Evolutionary conservation across 192 early-diverging fungal species (phyloP).

Genomic region (Coemansia sp.): DNA sequence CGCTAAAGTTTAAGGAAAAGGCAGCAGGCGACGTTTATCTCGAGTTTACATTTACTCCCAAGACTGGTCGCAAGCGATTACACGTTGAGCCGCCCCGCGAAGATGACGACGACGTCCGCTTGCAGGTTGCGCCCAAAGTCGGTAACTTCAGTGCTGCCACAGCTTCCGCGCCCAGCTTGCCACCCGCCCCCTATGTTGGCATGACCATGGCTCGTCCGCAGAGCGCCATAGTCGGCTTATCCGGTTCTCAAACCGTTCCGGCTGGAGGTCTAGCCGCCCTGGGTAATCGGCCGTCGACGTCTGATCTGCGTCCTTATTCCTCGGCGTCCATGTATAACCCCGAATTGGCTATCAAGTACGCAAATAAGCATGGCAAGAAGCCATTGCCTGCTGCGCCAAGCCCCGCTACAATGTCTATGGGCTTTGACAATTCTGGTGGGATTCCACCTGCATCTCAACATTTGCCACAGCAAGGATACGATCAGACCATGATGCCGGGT

Average conservation of each 20-base stretch:
- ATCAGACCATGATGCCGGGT: conserved; percentile 51
- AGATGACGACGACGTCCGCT: conserved; percentile 20
- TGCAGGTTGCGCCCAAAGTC: conserved; percentile 23
- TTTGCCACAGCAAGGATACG: conserved; percentile 17
- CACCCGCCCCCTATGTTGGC: conserved; percentile 5
- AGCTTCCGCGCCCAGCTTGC: conserved; percentile 32
- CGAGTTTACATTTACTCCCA: conserved; percentile 53
- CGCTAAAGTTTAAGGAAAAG: conserved; percentile 48
- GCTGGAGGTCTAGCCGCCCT: neutral
- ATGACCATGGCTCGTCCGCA: conserved; percentile 7
- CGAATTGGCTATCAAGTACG: conserved; percentile 50
- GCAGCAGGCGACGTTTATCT: conserved; percentile 51
- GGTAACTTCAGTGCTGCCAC: conserved; percentile 11
- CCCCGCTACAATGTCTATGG: neutral
- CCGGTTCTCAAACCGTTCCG: conserved; percentile 3
- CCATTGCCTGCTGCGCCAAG: conserved; percentile 43
- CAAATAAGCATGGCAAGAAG: conserved; percentile 53
- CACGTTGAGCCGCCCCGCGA: conserved; percentile 10
- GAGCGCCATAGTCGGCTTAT: neutral
- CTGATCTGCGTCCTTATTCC: conserved; percentile 54
- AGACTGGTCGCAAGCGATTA: conserved; percentile 33
- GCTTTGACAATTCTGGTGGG: conserved; percentile 1
- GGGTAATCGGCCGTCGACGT: conserved; percentile 40
- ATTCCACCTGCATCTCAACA: neutral
- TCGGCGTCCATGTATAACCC: conserved; percentile 53